These are phyloP conservation scores for Phytophthora pistaciae DNA, from an alignment of 352 stramenopile genomes.

Conservation along the genomic window DNA sequence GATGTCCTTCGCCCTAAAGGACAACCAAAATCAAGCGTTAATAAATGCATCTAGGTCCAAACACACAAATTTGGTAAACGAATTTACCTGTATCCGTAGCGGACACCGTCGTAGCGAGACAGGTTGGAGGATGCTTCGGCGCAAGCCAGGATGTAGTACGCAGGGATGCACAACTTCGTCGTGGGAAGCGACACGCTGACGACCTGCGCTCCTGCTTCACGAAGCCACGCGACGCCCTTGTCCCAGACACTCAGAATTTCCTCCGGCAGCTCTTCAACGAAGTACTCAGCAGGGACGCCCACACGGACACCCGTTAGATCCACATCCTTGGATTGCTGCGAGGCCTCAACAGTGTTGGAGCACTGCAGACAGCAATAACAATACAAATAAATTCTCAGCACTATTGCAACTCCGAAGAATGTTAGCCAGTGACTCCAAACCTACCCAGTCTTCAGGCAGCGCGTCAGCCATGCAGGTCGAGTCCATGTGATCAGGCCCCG, in stretches of 20 bases:
- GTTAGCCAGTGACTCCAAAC: too few species aligned
- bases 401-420: too few species aligned
- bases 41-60: background rate
- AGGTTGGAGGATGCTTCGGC: conserved; percentile 99
- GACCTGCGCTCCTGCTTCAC: conserved; percentile 75
- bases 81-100: conserved; percentile 83
- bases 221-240: conserved; percentile 75
- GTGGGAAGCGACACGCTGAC: conserved; percentile 80
- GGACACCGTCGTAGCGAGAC: conserved; percentile 97
- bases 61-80: background rate
- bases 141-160: conserved; percentile 99
- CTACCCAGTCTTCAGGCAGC: conserved; percentile 67
- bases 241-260: conserved; percentile 90
- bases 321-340: conserved; percentile 31
- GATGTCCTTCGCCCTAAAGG: conserved; percentile 58
- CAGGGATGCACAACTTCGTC: conserved; percentile 91
- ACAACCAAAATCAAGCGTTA: conserved; percentile 8
- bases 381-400: background rate
- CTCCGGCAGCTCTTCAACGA: conserved; percentile 90
- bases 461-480: conserved; percentile 77
- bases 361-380: conserved; percentile 33
- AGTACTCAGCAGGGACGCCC: conserved; percentile 96
- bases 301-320: conserved; percentile 88
- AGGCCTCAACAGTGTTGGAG: conserved; percentile 40
- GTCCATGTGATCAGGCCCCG: conserved; percentile 83